phyloP scores from a whole-genome alignment of 202 grass and related monocot genomes.

The Panicum virgatum region DNA sequence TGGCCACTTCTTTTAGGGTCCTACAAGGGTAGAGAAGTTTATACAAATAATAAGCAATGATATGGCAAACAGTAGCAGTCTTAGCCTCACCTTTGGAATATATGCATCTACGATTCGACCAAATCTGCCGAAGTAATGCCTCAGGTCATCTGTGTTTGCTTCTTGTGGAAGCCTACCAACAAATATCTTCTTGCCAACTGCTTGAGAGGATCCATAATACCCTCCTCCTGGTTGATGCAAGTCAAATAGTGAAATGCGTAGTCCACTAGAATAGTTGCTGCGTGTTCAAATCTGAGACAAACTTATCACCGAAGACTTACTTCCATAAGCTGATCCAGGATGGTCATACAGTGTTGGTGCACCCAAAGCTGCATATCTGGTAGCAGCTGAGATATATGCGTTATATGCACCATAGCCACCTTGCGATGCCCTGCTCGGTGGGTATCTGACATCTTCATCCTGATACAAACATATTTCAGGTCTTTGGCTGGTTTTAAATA shows the following conservation, averaged over 20 bases:
- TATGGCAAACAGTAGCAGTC: neutral
- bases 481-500: neutral
- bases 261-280: neutral
- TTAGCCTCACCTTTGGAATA: constrained; percentile 77
- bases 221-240: too few relatives aligned
- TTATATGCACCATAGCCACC: constrained; percentile 95
- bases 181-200: constrained; percentile 89
- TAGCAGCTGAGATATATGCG: constrained; percentile 91
- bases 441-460: constrained; percentile 81
- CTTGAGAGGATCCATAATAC: constrained; percentile 60
- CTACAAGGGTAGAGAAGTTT: constrained; percentile 34
- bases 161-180: constrained; percentile 88
- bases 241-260: constrained; percentile 22
- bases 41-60: neutral
- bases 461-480: constrained; percentile 44
- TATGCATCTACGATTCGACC: constrained; percentile 80
- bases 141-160: constrained; percentile 81
- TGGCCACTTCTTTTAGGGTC: constrained; percentile 94
- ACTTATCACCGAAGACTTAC: constrained; percentile 38
- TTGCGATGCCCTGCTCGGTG: constrained; percentile 61
- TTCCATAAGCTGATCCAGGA: constrained; percentile 74
- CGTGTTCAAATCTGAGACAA: constrained; percentile 4
- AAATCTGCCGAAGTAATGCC: constrained; percentile 85
- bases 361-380: constrained; percentile 84
- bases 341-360: constrained; percentile 87